Conservation (phyloP, 192 early-diverging fungal species). For the Entrophospora sp. region DNA sequence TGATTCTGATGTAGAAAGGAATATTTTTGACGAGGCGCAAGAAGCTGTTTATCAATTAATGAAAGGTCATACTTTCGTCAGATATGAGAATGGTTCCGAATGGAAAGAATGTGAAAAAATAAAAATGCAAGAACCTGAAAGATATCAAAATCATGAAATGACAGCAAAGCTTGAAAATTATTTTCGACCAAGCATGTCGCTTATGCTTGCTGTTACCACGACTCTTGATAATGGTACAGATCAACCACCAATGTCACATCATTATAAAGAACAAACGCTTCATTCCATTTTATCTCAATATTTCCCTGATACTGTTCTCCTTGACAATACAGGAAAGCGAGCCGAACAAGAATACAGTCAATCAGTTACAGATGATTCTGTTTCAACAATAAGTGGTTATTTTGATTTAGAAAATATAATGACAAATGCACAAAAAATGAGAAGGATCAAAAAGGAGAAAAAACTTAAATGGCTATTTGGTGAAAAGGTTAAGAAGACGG, state of each 20-base stretch:
- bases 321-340: conserved; percentile 2
- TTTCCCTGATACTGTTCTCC: conserved; percentile 17
- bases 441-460: conserved; percentile 16
- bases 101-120: conserved; percentile 36
- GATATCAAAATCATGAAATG: conserved; percentile 17
- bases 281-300: conserved; percentile 21
- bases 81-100: conserved; percentile 56
- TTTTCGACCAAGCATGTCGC: conserved; percentile 19
- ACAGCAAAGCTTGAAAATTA: background rate
- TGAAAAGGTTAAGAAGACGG: background rate
- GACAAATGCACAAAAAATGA: conserved; percentile 17
- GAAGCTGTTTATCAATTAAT: conserved; percentile 67
- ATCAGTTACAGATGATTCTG: background rate
- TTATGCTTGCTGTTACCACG: conserved; percentile 22
- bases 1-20: conserved; percentile 43
- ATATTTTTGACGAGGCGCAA: conserved; percentile 75
- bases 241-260: conserved; percentile 15
- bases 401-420: conserved; percentile 14
- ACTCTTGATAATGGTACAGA: conserved; percentile 1
- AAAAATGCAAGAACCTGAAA: conserved; percentile 12
- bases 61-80: conserved; percentile 62
- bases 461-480: conserved; percentile 19
- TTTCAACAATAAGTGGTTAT: conserved; percentile 16
- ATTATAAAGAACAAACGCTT: conserved; percentile 23
- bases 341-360: background rate